Evolutionary conservation across 805 yeast species (phyloP).

Genomic region (Metschnikowia shivogae): DNA sequence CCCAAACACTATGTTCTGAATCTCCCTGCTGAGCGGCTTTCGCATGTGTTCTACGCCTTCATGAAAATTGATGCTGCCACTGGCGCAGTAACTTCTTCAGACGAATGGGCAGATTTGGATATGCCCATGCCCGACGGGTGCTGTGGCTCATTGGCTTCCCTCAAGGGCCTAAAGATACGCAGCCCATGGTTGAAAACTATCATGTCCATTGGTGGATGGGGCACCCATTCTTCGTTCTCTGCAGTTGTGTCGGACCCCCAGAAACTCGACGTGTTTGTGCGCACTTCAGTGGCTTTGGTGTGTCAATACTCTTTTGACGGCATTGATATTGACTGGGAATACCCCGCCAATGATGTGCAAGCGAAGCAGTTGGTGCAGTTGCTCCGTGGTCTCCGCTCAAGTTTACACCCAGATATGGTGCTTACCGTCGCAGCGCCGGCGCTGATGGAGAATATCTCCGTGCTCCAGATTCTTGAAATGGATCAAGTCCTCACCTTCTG

Average conservation of each 20-base stretch:
- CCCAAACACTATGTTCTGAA: conserved; percentile 53
- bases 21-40: conserved; percentile 51
- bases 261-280: conserved; percentile 44
- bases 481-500: conserved; percentile 59
- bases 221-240: conserved; percentile 44
- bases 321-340: conserved; percentile 94
- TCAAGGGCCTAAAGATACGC: conserved; percentile 44
- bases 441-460: conserved; percentile 40
- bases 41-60: conserved; percentile 80
- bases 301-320: conserved; percentile 74
- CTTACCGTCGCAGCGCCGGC: conserved; percentile 80
- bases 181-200: conserved; percentile 47
- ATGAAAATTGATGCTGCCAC: conserved; percentile 50
- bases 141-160: conserved; percentile 11
- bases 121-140: conserved; percentile 37
- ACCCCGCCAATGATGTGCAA: conserved; percentile 52
- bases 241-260: conserved; percentile 14
- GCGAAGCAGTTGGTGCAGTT: conserved; percentile 43
- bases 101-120: conserved; percentile 62
- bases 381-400: conserved; percentile 34
- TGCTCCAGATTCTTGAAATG: conserved; percentile 49
- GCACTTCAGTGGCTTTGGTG: conserved; percentile 46
- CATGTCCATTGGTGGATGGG: conserved; percentile 83
- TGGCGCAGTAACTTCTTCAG: conserved; percentile 54
- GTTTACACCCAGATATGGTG: conserved; percentile 29